These are phyloP conservation scores for Ligustrum vulgare DNA, from an alignment of 257 asterid species.

Conservation along the genomic window DNA sequence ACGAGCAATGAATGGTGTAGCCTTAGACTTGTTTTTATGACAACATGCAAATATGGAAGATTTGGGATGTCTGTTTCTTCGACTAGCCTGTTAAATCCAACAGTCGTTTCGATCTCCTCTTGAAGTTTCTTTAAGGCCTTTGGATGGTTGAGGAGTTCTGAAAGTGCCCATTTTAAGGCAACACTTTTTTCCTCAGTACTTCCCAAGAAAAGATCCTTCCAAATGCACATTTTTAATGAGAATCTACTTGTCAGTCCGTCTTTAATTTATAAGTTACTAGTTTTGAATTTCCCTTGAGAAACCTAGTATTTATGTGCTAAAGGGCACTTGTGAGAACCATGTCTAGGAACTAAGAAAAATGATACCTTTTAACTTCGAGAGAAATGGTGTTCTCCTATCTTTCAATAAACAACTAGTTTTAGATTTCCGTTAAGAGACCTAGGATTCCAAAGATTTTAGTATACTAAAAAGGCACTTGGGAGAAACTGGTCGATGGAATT, in stretches of 20 bases:
- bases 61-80: slow-evolving; percentile 26
- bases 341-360: no score
- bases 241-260: no score
- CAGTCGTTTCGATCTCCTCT: slow-evolving; percentile 20
- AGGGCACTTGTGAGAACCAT: no score
- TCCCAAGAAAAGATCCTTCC: slow-evolving; percentile 30
- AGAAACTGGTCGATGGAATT: no score
- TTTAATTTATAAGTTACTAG: no score
- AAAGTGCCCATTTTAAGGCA: slow-evolving; percentile 31
- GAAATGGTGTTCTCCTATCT: no score
- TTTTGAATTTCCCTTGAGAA: no score
- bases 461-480: no score
- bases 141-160: slow-evolving; percentile 35
- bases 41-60: slow-evolving; percentile 24
- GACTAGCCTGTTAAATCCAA: slow-evolving; percentile 21
- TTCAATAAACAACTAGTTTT: no score
- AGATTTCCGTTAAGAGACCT: neutral
- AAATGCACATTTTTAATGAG: neutral
- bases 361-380: no score
- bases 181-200: slow-evolving; percentile 34
- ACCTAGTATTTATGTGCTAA: no score
- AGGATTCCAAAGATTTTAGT: neutral
- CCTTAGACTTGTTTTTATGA: neutral
- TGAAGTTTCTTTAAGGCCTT: slow-evolving; percentile 18
- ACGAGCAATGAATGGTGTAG: slow-evolving; percentile 25